Conservation (phyloP, 768 basidiomycete species). For the Boletus rex-veris region DNA sequence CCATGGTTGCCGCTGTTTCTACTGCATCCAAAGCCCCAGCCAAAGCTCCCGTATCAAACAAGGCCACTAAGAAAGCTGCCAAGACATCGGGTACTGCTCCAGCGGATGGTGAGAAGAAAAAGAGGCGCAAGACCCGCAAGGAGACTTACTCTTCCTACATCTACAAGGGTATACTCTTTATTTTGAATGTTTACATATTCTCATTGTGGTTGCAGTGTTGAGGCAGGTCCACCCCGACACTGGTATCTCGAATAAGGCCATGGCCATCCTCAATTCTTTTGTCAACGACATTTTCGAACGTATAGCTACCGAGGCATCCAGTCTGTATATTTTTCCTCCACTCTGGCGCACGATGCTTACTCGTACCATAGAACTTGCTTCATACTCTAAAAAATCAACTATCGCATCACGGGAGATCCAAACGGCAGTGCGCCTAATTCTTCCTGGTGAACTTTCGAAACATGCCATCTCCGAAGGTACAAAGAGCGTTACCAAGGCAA, state of each 20-base stretch:
- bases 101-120: slow-evolving; percentile 79
- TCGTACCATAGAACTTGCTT: slow-evolving; percentile 69
- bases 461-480: slow-evolving; percentile 97
- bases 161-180: slow-evolving; percentile 64
- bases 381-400: slow-evolving; percentile 98
- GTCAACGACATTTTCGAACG: slow-evolving; percentile 95
- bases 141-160: slow-evolving; percentile 95
- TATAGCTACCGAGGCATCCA: slow-evolving; percentile 85
- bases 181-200: background rate
- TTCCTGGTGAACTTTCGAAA: slow-evolving; percentile 97
- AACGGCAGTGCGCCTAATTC: slow-evolving; percentile 90
- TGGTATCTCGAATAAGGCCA: slow-evolving; percentile 97
- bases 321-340: slow-evolving; percentile 40
- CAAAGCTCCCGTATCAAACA: slow-evolving; percentile 36
- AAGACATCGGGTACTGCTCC: slow-evolving; percentile 53
- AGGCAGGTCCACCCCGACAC: slow-evolving; percentile 98
- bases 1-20: slow-evolving; percentile 62
- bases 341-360: background rate
- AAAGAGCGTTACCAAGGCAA: slow-evolving; percentile 64
- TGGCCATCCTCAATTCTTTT: slow-evolving; percentile 89
- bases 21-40: slow-evolving; percentile 42
- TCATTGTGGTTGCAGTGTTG: slow-evolving; percentile 52
- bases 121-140: slow-evolving; percentile 82
- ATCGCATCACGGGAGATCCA: slow-evolving; percentile 99
- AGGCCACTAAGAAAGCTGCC: slow-evolving; percentile 51